These are phyloP conservation scores for Hypoxylon trugodes DNA, from an alignment of 495 filamentous ascomycete species.

Conservation along the genomic window DNA sequence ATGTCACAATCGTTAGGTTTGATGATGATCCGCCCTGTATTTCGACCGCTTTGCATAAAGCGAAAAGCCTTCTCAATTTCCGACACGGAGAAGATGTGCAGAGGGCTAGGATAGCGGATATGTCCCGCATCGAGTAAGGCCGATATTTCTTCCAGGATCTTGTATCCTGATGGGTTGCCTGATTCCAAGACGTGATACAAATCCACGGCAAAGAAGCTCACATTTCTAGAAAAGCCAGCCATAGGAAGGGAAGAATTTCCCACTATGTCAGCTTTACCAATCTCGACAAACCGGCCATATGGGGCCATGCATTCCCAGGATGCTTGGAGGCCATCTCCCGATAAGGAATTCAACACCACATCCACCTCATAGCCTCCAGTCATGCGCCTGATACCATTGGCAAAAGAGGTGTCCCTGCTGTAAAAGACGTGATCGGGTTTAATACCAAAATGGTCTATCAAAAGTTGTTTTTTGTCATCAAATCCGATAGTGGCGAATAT, in stretches of 20 bases:
- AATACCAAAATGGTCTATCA: too few species aligned
- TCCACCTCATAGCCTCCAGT: too few species aligned
- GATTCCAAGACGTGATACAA: conserved; percentile 20
- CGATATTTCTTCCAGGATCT: not conserved
- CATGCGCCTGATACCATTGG: too few species aligned
- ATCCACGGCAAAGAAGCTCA: conserved; percentile 45
- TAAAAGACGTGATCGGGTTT: too few species aligned
- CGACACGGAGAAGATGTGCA: conserved; percentile 21
- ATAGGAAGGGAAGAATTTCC: conserved; percentile 32
- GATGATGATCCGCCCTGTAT: conserved; percentile 26
- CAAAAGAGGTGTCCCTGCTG: too few species aligned
- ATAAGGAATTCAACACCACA: too few species aligned
- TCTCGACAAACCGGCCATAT: conserved; percentile 54
- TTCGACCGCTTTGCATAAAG: conserved; percentile 24
- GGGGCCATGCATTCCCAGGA: conserved; percentile 56
- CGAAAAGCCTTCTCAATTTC: conserved; percentile 13
- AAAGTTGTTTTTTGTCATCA: too few species aligned
- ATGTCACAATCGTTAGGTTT: not conserved
- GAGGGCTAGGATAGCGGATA: conserved; percentile 7
- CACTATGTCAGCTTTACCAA: conserved; percentile 46
- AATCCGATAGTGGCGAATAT: too few species aligned
- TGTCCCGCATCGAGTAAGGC: conserved; percentile 5
- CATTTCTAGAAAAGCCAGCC: conserved; percentile 44
- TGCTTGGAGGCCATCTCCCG: too few species aligned
- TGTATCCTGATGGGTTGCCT: not conserved